Conservation (phyloP, 805 yeast genomes). For the Yamadazyma paraphyllophila region DNA sequence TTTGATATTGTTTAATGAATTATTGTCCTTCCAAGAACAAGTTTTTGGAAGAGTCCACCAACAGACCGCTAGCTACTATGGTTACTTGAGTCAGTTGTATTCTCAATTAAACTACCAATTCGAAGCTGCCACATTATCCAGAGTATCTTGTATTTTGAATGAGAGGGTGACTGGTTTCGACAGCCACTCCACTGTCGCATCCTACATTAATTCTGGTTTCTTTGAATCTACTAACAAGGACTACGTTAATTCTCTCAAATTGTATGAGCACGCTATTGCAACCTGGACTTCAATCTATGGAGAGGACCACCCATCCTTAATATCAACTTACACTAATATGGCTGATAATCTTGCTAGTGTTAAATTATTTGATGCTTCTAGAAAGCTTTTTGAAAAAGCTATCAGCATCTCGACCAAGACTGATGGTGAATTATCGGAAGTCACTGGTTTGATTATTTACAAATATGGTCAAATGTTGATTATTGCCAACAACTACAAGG, state of each 20-base stretch:
- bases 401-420: constrained; percentile 47
- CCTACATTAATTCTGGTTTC: constrained; percentile 71
- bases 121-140: constrained; percentile 62
- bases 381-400: constrained; percentile 52
- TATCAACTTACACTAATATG: constrained; percentile 61
- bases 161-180: constrained; percentile 85
- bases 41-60: constrained; percentile 79
- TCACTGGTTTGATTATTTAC: constrained; percentile 64
- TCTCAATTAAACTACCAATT: constrained; percentile 54
- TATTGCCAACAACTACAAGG: constrained; percentile 48
- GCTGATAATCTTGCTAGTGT: constrained; percentile 57
- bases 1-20: constrained; percentile 60
- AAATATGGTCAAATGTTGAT: constrained; percentile 54
- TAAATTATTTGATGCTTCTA: constrained; percentile 47
- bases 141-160: constrained; percentile 67
- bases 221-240: constrained; percentile 63
- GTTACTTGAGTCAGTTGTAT: constrained; percentile 64
- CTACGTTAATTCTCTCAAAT: constrained; percentile 57
- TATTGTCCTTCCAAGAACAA: constrained; percentile 74
- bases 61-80: constrained; percentile 70
- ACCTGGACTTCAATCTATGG: constrained; percentile 61
- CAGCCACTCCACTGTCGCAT: constrained; percentile 68
- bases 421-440: constrained; percentile 59
- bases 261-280: constrained; percentile 58
- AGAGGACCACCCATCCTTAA: constrained; percentile 64